Evolutionary conservation across 2,329 filamentous ascomycete species (phyloP).

Genomic region (Talaromyces sp.): DNA sequence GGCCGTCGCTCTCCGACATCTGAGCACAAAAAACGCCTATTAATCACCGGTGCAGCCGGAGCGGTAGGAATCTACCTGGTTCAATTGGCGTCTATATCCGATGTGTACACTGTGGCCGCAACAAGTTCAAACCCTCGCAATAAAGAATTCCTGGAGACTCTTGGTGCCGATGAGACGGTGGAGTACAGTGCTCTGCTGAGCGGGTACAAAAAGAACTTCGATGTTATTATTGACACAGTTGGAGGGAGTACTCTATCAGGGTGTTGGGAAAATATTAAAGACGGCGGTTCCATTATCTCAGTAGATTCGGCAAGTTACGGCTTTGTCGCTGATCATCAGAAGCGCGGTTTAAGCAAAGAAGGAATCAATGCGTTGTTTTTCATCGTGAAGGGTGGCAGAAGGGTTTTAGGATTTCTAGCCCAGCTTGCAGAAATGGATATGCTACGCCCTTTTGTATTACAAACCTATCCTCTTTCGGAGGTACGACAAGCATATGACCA

Average conservation of each 20-base stretch:
- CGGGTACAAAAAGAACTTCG: constrained; percentile 16
- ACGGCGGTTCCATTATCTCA: constrained; percentile 23
- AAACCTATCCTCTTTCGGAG: constrained; percentile 19
- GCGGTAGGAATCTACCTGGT: constrained; percentile 38
- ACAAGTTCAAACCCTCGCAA: constrained; percentile 35
- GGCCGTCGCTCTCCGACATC: constrained; percentile 21
- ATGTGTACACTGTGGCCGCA: constrained; percentile 31
- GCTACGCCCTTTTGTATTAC: constrained; percentile 23
- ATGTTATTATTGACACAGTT: constrained; percentile 29
- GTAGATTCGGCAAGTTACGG: constrained; percentile 30
- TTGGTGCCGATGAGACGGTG: constrained; percentile 39
- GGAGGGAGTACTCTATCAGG: constrained; percentile 23
- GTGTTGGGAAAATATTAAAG: constrained; percentile 24
- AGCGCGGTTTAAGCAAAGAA: constrained; percentile 20
- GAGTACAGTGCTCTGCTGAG: constrained; percentile 31
- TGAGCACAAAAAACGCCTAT: constrained; percentile 5
- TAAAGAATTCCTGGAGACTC: constrained; percentile 28
- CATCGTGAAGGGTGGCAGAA: constrained; percentile 22
- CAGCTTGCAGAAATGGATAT: constrained; percentile 15
- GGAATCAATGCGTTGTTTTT: constrained; percentile 25
- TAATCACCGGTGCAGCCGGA: constrained; percentile 27
- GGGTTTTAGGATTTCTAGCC: constrained; percentile 17
- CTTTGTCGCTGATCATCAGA: constrained; percentile 26
- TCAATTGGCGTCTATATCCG: constrained; percentile 36
- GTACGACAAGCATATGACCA: constrained; percentile 24